Evolutionary conservation across 495 filamentous ascomycete genomes (phyloP).

Genomic region (Halenospora varia): DNA sequence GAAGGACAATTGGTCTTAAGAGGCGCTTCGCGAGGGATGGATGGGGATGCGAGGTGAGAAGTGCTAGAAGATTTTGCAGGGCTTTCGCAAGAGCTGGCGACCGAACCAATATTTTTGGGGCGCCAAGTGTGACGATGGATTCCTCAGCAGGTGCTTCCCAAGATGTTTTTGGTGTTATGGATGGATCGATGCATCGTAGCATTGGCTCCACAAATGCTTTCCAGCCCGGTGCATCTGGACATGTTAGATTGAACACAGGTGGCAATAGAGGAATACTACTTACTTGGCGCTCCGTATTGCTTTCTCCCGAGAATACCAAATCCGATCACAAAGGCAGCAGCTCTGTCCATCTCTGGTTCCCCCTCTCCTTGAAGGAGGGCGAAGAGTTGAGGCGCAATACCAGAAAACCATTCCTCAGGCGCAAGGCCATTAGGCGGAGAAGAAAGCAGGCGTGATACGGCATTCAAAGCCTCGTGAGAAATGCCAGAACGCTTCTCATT

Average conservation of each 20-base stretch:
- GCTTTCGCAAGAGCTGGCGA: conserved; percentile 41
- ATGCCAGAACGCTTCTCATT: conserved; percentile 52
- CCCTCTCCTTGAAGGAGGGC: conserved; percentile 62
- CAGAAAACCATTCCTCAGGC: conserved; percentile 54
- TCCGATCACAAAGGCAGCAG: conserved; percentile 68
- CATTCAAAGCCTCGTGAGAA: conserved; percentile 67
- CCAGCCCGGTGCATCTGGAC: conserved; percentile 59
- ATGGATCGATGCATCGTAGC: conserved; percentile 56
- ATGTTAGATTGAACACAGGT: neutral
- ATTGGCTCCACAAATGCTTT: conserved; percentile 63
- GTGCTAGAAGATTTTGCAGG: conserved; percentile 50
- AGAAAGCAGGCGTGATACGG: conserved; percentile 60
- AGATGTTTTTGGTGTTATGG: conserved; percentile 18
- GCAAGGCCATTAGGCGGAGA: conserved; percentile 56
- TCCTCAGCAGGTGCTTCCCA: neutral
- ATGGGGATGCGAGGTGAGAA: conserved; percentile 66
- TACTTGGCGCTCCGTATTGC: conserved; percentile 62
- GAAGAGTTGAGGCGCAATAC: conserved; percentile 63
- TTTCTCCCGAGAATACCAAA: conserved; percentile 68
- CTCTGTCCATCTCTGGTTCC: conserved; percentile 59
- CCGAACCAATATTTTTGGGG: conserved; percentile 30
- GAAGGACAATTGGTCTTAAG: conserved; percentile 57
- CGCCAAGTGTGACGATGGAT: conserved; percentile 25
- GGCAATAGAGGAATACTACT: conserved; percentile 1
- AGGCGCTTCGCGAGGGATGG: conserved; percentile 69